phyloP scores from a whole-genome alignment of 495 filamentous ascomycete species.

The Tetracladium setigerum region DNA sequence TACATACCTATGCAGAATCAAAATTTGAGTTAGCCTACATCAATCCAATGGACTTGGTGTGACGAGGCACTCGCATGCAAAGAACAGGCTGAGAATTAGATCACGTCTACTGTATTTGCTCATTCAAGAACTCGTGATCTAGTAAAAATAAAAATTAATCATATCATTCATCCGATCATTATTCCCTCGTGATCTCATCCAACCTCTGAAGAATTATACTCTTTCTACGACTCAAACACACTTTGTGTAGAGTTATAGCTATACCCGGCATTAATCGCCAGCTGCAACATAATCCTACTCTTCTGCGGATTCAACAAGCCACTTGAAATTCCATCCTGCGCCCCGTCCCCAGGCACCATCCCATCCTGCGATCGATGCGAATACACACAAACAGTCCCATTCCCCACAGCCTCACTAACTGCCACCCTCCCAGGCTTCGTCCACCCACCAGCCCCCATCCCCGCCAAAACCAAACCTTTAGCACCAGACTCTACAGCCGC shows the following conservation, averaged over 20 bases:
- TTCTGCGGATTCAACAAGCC: conserved; percentile 31
- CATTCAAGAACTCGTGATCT: too few species aligned
- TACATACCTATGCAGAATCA: too few species aligned
- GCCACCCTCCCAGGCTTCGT: conserved; percentile 10
- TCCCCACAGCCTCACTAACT: conserved; percentile 17
- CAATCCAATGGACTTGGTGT: too few species aligned
- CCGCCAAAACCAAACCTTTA: conserved; percentile 35
- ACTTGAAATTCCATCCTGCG: conserved; percentile 15
- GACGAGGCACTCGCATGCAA: too few species aligned
- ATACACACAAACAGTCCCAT: conserved; percentile 21
- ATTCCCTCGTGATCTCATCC: too few species aligned
- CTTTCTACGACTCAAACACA: too few species aligned
- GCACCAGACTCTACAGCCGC: conserved; percentile 28
- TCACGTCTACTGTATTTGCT: too few species aligned
- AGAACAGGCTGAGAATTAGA: too few species aligned
- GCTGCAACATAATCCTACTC: conserved; percentile 26
- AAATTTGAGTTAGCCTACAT: too few species aligned
- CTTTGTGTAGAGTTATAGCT: conserved; percentile 6
- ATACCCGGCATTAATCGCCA: conserved; percentile 24
- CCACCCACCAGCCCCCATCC: conserved; percentile 28
- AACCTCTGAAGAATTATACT: too few species aligned
- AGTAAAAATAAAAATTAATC: too few species aligned
- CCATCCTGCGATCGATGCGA: conserved; percentile 24
- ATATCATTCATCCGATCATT: too few species aligned
- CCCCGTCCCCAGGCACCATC: conserved; percentile 11